Percentiles rank a stretch among this genome's conserved stretches.
Conservation (phyloP, 306 rosid species). For the Inga oerstediana region DNA sequence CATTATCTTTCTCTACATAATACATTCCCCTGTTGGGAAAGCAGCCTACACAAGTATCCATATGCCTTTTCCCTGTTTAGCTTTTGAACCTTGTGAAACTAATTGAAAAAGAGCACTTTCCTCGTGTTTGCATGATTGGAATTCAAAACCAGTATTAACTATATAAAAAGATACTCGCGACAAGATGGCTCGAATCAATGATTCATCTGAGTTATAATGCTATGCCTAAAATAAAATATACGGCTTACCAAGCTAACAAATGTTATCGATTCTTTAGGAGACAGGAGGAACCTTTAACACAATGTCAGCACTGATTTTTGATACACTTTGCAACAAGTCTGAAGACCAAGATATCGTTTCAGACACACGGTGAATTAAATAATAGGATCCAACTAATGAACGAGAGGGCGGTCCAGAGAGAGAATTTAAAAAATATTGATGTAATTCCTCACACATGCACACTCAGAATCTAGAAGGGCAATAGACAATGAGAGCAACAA, state of each 20-base stretch:
- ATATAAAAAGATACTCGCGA: background rate
- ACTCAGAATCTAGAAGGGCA: constrained; percentile 40
- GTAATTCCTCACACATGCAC: constrained; percentile 41
- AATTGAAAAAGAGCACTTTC: constrained; percentile 36
- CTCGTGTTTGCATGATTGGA: constrained; percentile 67
- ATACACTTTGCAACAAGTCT: constrained; percentile 36
- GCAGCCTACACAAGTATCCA: constrained; percentile 57
- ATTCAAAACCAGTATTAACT: constrained; percentile 12
- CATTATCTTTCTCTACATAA: constrained; percentile 45
- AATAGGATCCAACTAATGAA: constrained; percentile 33
- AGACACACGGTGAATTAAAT: constrained; percentile 33
- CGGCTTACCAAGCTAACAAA: background rate
- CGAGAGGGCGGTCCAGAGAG: constrained; percentile 28
- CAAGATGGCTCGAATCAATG: background rate
- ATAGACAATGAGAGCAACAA: constrained; percentile 47
- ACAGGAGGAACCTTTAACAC: background rate
- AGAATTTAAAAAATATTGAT: constrained; percentile 28
- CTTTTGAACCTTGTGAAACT: constrained; percentile 39
- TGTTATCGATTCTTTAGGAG: constrained; percentile 15
- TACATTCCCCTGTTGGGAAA: constrained; percentile 55
- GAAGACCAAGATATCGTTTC: constrained; percentile 46
- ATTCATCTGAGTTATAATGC: background rate
- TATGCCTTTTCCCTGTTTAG: constrained; percentile 41
- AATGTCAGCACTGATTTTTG: constrained; percentile 22
- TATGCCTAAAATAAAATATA: background rate